These are phyloP conservation scores for Leersia perrieri DNA, from an alignment of 176 grass and related monocot species.

Conservation along the genomic window DNA sequence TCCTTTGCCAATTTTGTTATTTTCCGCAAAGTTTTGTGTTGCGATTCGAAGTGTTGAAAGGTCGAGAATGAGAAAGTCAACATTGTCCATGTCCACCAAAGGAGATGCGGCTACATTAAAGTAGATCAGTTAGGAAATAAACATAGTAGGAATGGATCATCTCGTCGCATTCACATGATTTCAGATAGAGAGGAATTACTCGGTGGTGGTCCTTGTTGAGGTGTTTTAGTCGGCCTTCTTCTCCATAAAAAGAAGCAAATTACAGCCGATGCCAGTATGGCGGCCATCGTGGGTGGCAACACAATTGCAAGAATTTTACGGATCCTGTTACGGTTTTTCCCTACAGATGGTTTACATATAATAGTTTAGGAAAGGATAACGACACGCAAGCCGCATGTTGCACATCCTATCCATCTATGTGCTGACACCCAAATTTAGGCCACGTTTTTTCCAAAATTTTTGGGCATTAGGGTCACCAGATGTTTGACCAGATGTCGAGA, in stretches of 20 bases:
- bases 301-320: conserved; percentile 37
- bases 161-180: background rate
- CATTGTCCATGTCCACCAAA: conserved; percentile 19
- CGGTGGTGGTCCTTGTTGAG: background rate
- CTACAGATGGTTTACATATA: conserved; percentile 31
- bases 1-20: background rate
- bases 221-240: conserved; percentile 10
- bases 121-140: background rate
- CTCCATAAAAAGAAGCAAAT: conserved; percentile 27
- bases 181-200: background rate
- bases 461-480: too few species aligned
- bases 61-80: conserved; percentile 50
- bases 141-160: background rate
- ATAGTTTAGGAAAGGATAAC: too few species aligned
- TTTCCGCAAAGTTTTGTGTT: background rate
- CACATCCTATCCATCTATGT: too few species aligned
- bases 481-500: too few species aligned
- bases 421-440: too few species aligned
- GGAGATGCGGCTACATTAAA: conserved; percentile 25
- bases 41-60: background rate
- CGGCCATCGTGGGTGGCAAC: background rate
- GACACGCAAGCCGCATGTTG: too few species aligned
- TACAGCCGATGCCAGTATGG: background rate
- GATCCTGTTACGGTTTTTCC: background rate
- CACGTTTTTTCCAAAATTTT: too few species aligned